Evolutionary conservation across 495 filamentous ascomycete species (phyloP).

Genomic region (Aspergillus leporis): DNA sequence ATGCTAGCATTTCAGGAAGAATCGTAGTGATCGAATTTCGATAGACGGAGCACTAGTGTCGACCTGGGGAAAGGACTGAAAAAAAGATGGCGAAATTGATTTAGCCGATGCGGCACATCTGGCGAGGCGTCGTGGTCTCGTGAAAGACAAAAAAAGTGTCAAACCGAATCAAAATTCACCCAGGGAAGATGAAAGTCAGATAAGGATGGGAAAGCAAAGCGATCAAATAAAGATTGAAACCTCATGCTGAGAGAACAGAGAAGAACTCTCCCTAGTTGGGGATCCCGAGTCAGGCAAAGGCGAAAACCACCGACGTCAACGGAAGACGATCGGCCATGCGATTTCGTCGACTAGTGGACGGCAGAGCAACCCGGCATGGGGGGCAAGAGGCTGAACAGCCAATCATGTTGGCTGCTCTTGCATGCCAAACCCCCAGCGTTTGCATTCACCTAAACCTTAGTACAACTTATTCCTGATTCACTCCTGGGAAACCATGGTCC

Average conservation of each 20-base stretch:
- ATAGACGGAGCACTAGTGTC: not conserved
- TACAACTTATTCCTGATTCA: not conserved
- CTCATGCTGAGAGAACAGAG: not conserved
- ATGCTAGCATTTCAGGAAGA: not conserved
- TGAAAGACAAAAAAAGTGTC: not conserved
- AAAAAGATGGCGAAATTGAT: not conserved
- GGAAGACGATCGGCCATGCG: constrained; percentile 2
- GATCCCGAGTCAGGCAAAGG: not conserved
- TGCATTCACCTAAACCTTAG: not conserved
- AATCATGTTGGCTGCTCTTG: not conserved
- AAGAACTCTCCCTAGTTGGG: not conserved
- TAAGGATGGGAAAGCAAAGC: not conserved
- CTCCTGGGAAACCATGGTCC: not conserved
- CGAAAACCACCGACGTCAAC: constrained; percentile 12
- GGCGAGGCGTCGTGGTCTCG: not conserved
- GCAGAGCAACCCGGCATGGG: not conserved
- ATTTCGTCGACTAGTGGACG: not conserved
- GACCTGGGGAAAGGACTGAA: not conserved
- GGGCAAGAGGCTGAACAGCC: not conserved
- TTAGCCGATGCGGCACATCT: not conserved
- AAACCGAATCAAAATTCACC: not conserved
- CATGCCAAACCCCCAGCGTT: not conserved
- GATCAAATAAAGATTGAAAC: constrained; percentile 1
- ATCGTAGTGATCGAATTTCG: not conserved
- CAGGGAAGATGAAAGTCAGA: not conserved